phyloP scores from a whole-genome alignment of 805 yeast genomes.

The Candida cerambycidarum region DNA sequence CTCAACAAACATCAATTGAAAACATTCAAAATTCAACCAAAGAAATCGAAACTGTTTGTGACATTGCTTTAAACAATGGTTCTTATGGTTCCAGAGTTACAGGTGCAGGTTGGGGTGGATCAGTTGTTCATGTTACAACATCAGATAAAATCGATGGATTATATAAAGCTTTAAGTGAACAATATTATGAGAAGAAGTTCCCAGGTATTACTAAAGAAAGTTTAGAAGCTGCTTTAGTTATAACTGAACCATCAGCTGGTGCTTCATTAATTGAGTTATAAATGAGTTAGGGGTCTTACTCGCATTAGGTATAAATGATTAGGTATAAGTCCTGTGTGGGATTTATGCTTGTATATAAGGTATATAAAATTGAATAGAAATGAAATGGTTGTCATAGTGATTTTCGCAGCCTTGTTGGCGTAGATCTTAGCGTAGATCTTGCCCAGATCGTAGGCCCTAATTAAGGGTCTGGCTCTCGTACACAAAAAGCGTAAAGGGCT shows the following conservation, averaged over 20 bases:
- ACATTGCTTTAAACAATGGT: conserved; percentile 55
- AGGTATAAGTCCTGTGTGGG: too few species aligned
- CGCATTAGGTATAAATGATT: too few species aligned
- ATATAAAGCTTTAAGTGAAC: conserved; percentile 42
- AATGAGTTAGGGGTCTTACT: too few species aligned
- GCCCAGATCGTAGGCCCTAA: too few species aligned
- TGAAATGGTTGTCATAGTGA: conserved; percentile 7
- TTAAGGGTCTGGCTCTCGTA: too few species aligned
- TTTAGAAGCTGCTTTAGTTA: conserved; percentile 51
- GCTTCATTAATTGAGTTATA: conserved; percentile 30
- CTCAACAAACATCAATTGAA: conserved; percentile 52
- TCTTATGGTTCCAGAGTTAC: conserved; percentile 69
- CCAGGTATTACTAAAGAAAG: conserved; percentile 49
- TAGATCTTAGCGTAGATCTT: too few species aligned
- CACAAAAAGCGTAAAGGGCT: too few species aligned
- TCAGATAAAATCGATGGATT: conserved; percentile 39
- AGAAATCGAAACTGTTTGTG: conserved; percentile 53
- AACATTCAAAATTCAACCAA: conserved; percentile 50
- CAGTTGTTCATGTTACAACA: conserved; percentile 62
- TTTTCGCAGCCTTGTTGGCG: conserved; percentile 3
- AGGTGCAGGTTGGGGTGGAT: conserved; percentile 82
- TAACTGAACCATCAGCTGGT: conserved; percentile 57
- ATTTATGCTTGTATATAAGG: not conserved
- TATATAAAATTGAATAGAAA: not conserved
- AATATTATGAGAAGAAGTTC: conserved; percentile 50